Conservation (phyloP, 108 stramenopile species). For the Cyclotella cryptica region DNA sequence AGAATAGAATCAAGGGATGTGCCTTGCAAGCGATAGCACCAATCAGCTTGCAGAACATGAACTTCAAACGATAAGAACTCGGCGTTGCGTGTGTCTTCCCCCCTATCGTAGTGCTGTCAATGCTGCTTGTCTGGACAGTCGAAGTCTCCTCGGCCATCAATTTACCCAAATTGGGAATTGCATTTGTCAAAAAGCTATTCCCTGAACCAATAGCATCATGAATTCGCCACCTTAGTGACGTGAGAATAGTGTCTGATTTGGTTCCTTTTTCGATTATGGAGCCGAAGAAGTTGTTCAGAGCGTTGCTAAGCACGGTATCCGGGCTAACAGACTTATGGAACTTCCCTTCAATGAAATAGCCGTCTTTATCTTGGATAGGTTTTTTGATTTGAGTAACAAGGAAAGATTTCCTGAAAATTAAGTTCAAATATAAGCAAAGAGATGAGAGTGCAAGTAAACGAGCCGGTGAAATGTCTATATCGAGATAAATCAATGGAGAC, state of each 20-base stretch:
- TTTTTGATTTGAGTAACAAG: slow-evolving; percentile 40
- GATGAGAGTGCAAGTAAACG: too few species aligned
- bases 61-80: slow-evolving; percentile 18
- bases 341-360: slow-evolving; percentile 43
- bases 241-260: slow-evolving; percentile 7
- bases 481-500: too few species aligned
- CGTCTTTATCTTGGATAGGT: slow-evolving; percentile 17
- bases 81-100: not conserved
- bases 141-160: slow-evolving; percentile 5
- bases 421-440: not conserved
- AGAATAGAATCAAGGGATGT: slow-evolving; percentile 31
- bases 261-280: not conserved
- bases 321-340: slow-evolving; percentile 28
- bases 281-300: too few species aligned
- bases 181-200: slow-evolving; percentile 22
- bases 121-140: not conserved
- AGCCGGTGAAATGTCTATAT: too few species aligned
- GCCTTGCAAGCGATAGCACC: slow-evolving; percentile 25
- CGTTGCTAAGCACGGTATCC: slow-evolving; percentile 23
- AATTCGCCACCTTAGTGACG: slow-evolving; percentile 39
- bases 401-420: slow-evolving; percentile 33
- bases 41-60: too few species aligned
- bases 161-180: slow-evolving; percentile 31
- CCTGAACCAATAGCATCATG: too few species aligned
- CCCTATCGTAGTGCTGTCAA: not conserved